Evolutionary conservation across 305 asterid genomes (phyloP).

Genomic region (Nicotiana rustica): DNA sequence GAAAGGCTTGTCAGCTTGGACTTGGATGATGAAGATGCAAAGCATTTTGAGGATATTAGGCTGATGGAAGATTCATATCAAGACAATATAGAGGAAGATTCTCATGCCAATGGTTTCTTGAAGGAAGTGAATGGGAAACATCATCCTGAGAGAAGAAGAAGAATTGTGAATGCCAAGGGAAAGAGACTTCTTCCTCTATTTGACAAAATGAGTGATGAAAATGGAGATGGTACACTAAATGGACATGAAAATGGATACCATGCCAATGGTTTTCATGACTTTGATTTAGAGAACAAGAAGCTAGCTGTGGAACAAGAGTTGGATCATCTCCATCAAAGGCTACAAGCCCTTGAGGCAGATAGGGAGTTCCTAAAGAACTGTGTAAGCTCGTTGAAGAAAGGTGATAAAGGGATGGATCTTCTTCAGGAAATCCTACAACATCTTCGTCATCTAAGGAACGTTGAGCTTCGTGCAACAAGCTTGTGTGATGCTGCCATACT

Average conservation of each 20-base stretch:
- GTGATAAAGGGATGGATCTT: constrained; percentile 91
- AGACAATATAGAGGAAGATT: constrained; percentile 44
- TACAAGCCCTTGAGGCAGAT: constrained; percentile 94
- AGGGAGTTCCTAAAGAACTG: constrained; percentile 91
- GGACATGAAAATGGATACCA: no score
- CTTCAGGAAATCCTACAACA: constrained; percentile 91
- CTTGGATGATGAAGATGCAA: constrained; percentile 57
- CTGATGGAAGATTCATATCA: constrained; percentile 37
- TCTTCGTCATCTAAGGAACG: constrained; percentile 74
- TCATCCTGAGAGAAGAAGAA: constrained; percentile 35
- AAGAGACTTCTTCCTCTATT: constrained; percentile 89
- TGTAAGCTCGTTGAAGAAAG: constrained; percentile 81
- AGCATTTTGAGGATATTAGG: constrained; percentile 50
- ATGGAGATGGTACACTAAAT: constrained; percentile 42
- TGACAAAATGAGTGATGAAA: constrained; percentile 68
- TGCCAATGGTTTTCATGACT: constrained; percentile 55
- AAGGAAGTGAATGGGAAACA: constrained; percentile 57
- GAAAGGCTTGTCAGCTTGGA: constrained; percentile 77
- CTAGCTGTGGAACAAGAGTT: constrained; percentile 78
- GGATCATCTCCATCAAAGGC: constrained; percentile 82
- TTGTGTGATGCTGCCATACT: constrained; percentile 49
- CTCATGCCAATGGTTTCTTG: constrained; percentile 53
- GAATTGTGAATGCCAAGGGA: constrained; percentile 56
- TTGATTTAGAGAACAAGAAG: constrained; percentile 59
- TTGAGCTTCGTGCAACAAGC: constrained; percentile 74